Base-by-base conservation (phyloP, 768 basidiomycete species). In the Boletus reticulatus region DNA sequence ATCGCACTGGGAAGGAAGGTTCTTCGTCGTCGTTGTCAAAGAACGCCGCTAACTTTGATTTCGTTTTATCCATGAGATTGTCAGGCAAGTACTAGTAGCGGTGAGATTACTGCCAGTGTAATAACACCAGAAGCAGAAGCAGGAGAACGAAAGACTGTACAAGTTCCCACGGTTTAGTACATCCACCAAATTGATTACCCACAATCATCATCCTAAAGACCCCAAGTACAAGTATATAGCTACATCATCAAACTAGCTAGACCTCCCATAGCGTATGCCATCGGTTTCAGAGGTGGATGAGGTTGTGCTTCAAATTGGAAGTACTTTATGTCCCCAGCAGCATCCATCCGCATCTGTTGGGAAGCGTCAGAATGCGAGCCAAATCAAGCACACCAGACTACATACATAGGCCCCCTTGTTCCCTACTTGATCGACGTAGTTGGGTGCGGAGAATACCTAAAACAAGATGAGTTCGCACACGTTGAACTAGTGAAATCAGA, bases 401-500 rank as follows among this genome's bases (percentile, higher is more conserved):
- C 88, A 70, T 67, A 93, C 92, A 72, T 88, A 95, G 56, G 94
- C 94, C 11, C 89, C 94, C 73, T 92, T 94, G 74, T 96, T 96
- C 7, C 91, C 89, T 4, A 81, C 85, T 66, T 94, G 90, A 73
- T 96, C 94, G 27, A 93, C 89, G 63, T 95, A 94, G 70, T 98
- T 98, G 4, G 96, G 96, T 38, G 96, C 95, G 43, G 91, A 94
- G 71, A 94, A 95, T 8, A 93, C 89, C 89, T 91, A 59, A 57
- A 50, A 42, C 32, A 31, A 37, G 13, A 39, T 62, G 46, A 56
- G 54, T 54, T 66, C 67, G 4, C 19, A 49, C 10, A 51, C n/a
- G 19, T 46, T 20, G 14, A 34, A 50, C 1, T 6, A 0, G 16
- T 14, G 39, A 20, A 38, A 22, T n/a, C 34, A 43, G 38, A 62